phyloP scores from a whole-genome alignment of 345 rosid genomes.

The Tarenaya hassleriana region DNA sequence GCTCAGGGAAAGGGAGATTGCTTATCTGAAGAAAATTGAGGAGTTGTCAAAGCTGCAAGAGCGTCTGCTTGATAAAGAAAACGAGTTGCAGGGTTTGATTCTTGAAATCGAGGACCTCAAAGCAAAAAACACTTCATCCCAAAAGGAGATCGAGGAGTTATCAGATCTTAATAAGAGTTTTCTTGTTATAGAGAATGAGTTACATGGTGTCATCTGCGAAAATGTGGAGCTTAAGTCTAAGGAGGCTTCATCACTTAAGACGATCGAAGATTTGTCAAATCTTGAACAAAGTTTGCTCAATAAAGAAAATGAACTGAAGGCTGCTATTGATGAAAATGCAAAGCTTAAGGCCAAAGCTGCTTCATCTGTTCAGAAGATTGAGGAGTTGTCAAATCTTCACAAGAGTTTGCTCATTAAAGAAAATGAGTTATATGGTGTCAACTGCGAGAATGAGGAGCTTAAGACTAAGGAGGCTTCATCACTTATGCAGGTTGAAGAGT shows the following conservation, averaged over 20 bases:
- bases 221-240: constrained; percentile 43
- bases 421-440: constrained; percentile 10
- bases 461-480: neutral
- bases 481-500: constrained; percentile 11
- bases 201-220: constrained; percentile 49
- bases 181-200: constrained; percentile 48
- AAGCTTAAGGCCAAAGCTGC: neutral
- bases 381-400: constrained; percentile 22
- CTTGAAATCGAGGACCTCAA: constrained; percentile 55
- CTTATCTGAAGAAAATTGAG: constrained; percentile 48
- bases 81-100: neutral
- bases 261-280: constrained; percentile 14
- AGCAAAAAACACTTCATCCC: constrained; percentile 37
- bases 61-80: constrained; percentile 33
- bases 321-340: constrained; percentile 20
- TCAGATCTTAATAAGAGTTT: constrained; percentile 39
- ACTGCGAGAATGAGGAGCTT: neutral
- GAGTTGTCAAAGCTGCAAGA: constrained; percentile 61
- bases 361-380: constrained; percentile 12
- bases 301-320: constrained; percentile 31
- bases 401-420: constrained; percentile 11
- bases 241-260: constrained; percentile 17
- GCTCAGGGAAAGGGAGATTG: constrained; percentile 47
- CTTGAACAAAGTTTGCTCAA: constrained; percentile 14
- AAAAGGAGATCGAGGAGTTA: constrained; percentile 53